Percentiles rank a stretch among this genome's conserved stretches.
Conservation (phyloP, 2,329 filamentous ascomycete species). For the Tricladium varicosporioides region DNA sequence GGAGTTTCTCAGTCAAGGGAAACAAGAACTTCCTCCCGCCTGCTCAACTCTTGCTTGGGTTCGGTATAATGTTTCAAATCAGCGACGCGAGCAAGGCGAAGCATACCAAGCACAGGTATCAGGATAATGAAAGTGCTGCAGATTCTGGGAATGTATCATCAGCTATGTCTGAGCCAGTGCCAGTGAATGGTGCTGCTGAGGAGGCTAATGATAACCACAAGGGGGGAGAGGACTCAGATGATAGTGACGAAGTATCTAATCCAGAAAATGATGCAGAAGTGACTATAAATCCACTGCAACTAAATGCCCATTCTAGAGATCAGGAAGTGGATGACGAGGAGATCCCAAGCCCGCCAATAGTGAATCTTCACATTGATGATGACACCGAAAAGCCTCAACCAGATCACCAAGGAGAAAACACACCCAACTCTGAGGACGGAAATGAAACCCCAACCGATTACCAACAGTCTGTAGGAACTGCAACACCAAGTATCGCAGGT, state of each 20-base stretch:
- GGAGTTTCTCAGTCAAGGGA: slow-evolving; percentile 77
- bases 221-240: background rate
- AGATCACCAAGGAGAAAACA: slow-evolving; percentile 34
- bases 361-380: slow-evolving; percentile 14
- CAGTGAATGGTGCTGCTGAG: background rate
- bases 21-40: slow-evolving; percentile 91
- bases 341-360: slow-evolving; percentile 8
- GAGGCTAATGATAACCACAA: background rate
- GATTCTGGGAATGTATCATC: background rate
- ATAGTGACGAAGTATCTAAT: background rate
- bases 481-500: slow-evolving; percentile 32
- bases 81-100: slow-evolving; percentile 82
- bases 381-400: slow-evolving; percentile 18
- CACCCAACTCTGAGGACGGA: slow-evolving; percentile 34
- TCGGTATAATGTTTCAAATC: slow-evolving; percentile 83
- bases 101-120: slow-evolving; percentile 71
- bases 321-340: slow-evolving; percentile 30
- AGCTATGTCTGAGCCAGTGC: background rate
- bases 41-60: slow-evolving; percentile 80
- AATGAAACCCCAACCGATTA: slow-evolving; percentile 6
- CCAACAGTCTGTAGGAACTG: slow-evolving; percentile 16
- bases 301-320: slow-evolving; percentile 6
- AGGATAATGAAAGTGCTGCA: slow-evolving; percentile 33
- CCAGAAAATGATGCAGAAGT: slow-evolving; percentile 8
- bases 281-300: background rate